Base-by-base conservation (phyloP, 352 stramenopile genomes). In the Plasmopara viticola region DNA sequence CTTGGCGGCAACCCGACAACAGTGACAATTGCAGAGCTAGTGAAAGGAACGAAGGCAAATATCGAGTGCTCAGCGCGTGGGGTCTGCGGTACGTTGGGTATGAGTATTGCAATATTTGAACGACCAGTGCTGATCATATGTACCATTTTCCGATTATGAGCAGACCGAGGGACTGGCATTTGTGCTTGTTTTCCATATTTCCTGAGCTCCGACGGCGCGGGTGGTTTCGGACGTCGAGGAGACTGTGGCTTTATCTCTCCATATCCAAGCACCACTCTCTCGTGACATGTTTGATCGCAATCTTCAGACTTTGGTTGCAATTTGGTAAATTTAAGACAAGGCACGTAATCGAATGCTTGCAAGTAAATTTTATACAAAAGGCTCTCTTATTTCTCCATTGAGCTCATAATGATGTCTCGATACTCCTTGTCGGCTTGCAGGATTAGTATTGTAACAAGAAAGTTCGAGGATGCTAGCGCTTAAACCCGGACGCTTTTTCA, bases 221-320 rank as follows among this genome's bases (percentile, higher is more conserved):
- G 85, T 13, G 81, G 78, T 33, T 54, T 77, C 25, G 90, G 90
- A 13, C 74, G 71, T 30, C 76, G 89, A 15, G 93, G 91, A 37
- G 92, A 98, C 64, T 98, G 94, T 64, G 89, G 92, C 9, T 95
- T 94, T 60, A 61, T 84, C 12, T 77, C 82, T 9, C 76, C 78
- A 9, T 91, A 87, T 48, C 71, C 72, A 29, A 83, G 49, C 43
- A 56, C 75, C 8, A 40, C 70, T 31, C 58, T 80, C 6, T 66
- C 70, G 2, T 75, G 43, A 60, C 20, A 15, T 13, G 10, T 13
- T 28, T 5, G 18, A 9, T 46, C 6, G n/a, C 29, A 10, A 13
- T 41, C 10, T 13, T 35, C 6, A 35, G 7, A 35, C 7, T 12
- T 35, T 35, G 31, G 10, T 35, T 35, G 1, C 1, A 35, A 8